These are phyloP conservation scores for Agaricus sinodeliciosus DNA, from an alignment of 768 basidiomycete species.

Conservation along the genomic window DNA sequence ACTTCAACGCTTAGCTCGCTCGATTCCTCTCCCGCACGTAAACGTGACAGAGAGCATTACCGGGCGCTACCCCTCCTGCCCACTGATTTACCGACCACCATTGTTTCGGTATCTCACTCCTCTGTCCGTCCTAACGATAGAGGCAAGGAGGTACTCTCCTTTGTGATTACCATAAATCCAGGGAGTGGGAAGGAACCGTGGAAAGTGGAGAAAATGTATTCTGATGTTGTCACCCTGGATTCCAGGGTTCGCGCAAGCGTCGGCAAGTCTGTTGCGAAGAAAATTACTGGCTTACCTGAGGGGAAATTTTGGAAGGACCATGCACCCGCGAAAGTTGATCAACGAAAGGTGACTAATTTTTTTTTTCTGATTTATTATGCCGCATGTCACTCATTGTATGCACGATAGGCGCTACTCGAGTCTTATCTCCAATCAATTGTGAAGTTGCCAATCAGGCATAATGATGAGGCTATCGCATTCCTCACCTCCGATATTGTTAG, in stretches of 20 bases:
- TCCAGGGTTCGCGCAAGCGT: conserved; percentile 62
- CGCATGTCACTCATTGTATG: neutral
- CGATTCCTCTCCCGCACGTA: conserved; percentile 9
- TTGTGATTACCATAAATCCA: conserved; percentile 72
- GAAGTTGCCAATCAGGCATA: conserved; percentile 76
- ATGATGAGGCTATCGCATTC: conserved; percentile 87
- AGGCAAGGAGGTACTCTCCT: conserved; percentile 89
- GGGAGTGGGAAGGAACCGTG: conserved; percentile 66
- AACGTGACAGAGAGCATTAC: conserved; percentile 7
- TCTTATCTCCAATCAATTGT: conserved; percentile 82
- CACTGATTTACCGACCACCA: conserved; percentile 67
- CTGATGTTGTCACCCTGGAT: conserved; percentile 87
- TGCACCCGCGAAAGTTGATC: conserved; percentile 94
- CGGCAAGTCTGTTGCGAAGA: conserved; percentile 68
- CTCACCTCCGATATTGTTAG: conserved; percentile 85
- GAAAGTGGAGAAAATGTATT: conserved; percentile 91
- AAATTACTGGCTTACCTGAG: conserved; percentile 79
- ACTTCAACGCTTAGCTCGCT: neutral
- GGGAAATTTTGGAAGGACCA: conserved; percentile 95
- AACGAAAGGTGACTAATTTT: conserved; percentile 67
- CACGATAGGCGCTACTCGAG: conserved; percentile 65
- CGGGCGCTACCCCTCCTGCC: conserved; percentile 68
- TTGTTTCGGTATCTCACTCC: conserved; percentile 67
- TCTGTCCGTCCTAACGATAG: conserved; percentile 85
- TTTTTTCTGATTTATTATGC: conserved; percentile 6